Percentiles rank a stretch among this genome's conserved stretches.
phyloP scores from a whole-genome alignment of 2,329 filamentous ascomycete species.

The Penicillium sp. region DNA sequence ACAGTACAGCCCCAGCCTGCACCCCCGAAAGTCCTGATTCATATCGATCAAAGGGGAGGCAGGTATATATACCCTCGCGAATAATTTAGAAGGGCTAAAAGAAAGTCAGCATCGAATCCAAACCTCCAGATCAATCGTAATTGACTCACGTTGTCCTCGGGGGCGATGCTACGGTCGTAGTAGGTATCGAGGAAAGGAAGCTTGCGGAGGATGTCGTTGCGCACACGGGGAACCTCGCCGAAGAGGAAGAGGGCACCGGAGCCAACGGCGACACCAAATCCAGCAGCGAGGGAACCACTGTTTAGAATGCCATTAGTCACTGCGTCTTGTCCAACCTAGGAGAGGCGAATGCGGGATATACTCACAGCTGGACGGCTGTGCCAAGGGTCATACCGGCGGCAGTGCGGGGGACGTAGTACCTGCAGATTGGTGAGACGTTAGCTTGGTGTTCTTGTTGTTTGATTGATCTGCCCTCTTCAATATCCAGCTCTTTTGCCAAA shows the following conservation, averaged over 20 bases:
- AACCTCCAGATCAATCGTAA: not conserved
- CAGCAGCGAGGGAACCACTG: conserved; percentile 49
- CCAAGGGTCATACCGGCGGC: conserved; percentile 50
- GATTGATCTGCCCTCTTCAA: not conserved
- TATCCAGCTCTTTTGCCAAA: not conserved
- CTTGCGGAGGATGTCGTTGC: conserved; percentile 61
- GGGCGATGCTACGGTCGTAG: conserved; percentile 57
- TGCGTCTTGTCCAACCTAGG: not conserved
- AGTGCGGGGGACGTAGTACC: conserved; percentile 50
- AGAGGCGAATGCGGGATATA: conserved; percentile 13
- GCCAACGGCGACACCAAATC: conserved; percentile 57
- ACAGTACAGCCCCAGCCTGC: conserved; percentile 25
- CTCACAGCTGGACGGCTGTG: conserved; percentile 47
- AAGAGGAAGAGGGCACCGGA: conserved; percentile 64
- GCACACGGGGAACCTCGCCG: conserved; percentile 60
- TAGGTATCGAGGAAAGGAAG: conserved; percentile 57
- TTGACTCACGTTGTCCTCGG: conserved; percentile 59
- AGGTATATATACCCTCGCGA: conserved; percentile 15
- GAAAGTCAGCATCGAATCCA: conserved; percentile 18
- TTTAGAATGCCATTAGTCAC: conserved; percentile 18
- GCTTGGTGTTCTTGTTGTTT: not conserved
- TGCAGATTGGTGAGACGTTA: conserved; percentile 24
- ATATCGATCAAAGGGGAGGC: conserved; percentile 3
- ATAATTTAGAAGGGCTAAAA: conserved; percentile 38
- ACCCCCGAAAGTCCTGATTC: conserved; percentile 11